Conservation (phyloP, 768 basidiomycete genomes). For the Lentinula aciculospora region DNA sequence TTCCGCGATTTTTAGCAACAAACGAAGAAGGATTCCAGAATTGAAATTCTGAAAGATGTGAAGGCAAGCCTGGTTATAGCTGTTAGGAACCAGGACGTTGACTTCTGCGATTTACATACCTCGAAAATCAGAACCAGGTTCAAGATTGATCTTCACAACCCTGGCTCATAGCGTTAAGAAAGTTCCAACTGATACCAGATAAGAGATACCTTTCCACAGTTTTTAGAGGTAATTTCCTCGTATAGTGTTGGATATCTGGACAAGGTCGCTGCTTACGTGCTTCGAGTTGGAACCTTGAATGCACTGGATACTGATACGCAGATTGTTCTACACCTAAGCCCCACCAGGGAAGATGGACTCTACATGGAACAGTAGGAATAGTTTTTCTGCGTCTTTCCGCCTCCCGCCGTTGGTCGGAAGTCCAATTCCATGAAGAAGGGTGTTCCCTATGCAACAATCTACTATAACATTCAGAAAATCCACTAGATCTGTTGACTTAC, state of each 20-base stretch:
- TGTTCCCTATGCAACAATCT: conserved; percentile 25
- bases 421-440: conserved; percentile 15
- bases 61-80: conserved; percentile 31
- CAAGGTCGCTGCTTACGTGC: not conserved
- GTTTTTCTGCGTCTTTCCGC: conserved; percentile 4
- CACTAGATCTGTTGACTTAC: conserved; percentile 29
- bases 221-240: not conserved
- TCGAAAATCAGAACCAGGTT: conserved; percentile 57
- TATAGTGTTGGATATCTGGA: not conserved
- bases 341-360: conserved; percentile 17
- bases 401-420: conserved; percentile 3
- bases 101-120: conserved; percentile 24
- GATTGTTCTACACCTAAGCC: conserved; percentile 21
- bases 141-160: conserved; percentile 54
- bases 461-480: not conserved
- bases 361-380: conserved; percentile 19
- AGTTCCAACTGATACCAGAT: not conserved
- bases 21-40: conserved; percentile 54
- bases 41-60: conserved; percentile 54
- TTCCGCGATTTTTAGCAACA: conserved; percentile 28
- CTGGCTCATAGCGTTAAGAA: conserved; percentile 24
- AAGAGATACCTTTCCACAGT: not conserved
- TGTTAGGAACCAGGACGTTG: conserved; percentile 1
- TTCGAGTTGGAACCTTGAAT: conserved; percentile 22
- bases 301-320: conserved; percentile 29